These are phyloP conservation scores for Plectosphaerella plurivora DNA, from an alignment of 2,329 filamentous ascomycete genomes.

Conservation along the genomic window DNA sequence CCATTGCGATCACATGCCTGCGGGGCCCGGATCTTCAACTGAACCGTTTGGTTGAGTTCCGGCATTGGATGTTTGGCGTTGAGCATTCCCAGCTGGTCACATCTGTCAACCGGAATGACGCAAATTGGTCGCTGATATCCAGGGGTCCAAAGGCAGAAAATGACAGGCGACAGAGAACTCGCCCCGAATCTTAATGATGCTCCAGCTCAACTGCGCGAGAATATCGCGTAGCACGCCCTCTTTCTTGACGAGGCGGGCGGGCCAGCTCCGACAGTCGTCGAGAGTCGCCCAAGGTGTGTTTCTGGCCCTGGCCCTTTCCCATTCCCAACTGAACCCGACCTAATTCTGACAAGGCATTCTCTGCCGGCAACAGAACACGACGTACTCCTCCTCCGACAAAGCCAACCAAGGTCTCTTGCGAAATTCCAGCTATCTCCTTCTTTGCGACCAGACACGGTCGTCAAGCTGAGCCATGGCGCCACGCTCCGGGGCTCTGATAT, in stretches of 20 bases:
- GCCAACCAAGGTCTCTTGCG: conserved; percentile 23
- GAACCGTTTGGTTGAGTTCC: too few species aligned
- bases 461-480: conserved; percentile 40
- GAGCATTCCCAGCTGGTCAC: too few species aligned
- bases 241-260: not conserved
- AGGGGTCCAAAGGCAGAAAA: too few species aligned
- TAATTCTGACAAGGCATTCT: not conserved
- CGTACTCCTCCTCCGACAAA: conserved; percentile 33
- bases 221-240: not conserved
- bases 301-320: not conserved
- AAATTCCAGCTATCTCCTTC: conserved; percentile 34
- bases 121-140: too few species aligned
- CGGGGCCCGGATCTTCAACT: too few species aligned
- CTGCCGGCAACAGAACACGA: conserved; percentile 28
- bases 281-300: conserved; percentile 1
- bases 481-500: conserved; percentile 48
- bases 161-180: too few species aligned
- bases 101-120: too few species aligned
- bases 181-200: too few species aligned
- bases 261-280: not conserved
- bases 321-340: not conserved
- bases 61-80: too few species aligned
- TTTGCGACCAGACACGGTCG: conserved; percentile 21
- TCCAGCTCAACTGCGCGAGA: not conserved
- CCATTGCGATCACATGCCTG: too few species aligned